Percentiles rank a stretch among this genome's conserved stretches.
These are phyloP conservation scores for Geotrichum europaeum DNA, from an alignment of 1,139 yeast species.

Conservation along the genomic window DNA sequence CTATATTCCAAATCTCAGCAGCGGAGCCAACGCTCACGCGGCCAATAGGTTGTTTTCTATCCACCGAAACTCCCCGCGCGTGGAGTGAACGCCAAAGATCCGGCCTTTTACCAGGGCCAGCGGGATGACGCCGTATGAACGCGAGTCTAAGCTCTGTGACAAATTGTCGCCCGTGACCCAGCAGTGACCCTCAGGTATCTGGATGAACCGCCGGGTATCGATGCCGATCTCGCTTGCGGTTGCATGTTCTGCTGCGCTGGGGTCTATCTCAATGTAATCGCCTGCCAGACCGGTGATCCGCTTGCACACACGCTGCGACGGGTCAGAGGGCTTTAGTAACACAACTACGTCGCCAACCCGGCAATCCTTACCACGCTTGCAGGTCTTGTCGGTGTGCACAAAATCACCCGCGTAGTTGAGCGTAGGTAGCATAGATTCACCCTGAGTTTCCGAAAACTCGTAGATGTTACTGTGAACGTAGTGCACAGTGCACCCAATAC, in stretches of 20 bases:
- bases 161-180: conserved; percentile 97
- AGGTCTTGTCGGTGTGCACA: conserved; percentile 66
- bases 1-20: not conserved
- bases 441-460: conserved; percentile 78
- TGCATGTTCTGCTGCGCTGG: conserved; percentile 36
- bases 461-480: conserved; percentile 59
- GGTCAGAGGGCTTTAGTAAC: conserved; percentile 86
- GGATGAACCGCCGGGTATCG: conserved; percentile 10
- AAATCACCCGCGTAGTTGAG: conserved; percentile 67
- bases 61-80: conserved; percentile 17
- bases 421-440: conserved; percentile 95
- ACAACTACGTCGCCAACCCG: conserved; percentile 83
- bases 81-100: conserved; percentile 52
- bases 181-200: conserved; percentile 59
- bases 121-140: conserved; percentile 84
- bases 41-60: conserved; percentile 35
- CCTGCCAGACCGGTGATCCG: conserved; percentile 96
- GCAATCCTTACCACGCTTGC: conserved; percentile 53
- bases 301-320: conserved; percentile 80
- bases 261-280: conserved; percentile 74
- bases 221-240: conserved; percentile 22
- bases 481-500: conserved; percentile 67
- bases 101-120: conserved; percentile 84
- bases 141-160: conserved; percentile 81
- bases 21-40: not conserved